Percentiles rank a stretch among this genome's conserved stretches.
Evolutionary conservation across 2,329 filamentous ascomycete genomes (phyloP).

Genomic region (Fusarium anguioides): DNA sequence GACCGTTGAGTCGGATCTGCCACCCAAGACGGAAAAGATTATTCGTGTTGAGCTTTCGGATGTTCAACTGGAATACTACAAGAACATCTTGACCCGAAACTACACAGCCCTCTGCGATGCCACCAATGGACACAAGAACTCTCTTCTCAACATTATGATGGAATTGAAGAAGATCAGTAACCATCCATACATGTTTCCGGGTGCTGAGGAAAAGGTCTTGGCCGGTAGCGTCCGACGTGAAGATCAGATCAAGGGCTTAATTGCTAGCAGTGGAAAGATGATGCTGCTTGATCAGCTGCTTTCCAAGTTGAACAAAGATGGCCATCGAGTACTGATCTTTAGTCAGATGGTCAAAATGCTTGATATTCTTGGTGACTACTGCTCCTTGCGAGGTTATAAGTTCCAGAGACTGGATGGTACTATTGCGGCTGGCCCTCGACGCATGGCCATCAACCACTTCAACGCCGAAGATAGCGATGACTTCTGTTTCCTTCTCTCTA

Average conservation of each 20-base stretch:
- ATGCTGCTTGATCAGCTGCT: constrained; percentile 97
- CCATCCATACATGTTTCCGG: constrained; percentile 97
- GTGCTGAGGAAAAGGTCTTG: constrained; percentile 89
- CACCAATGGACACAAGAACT: constrained; percentile 90
- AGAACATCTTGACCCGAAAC: constrained; percentile 97
- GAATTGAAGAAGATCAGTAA: constrained; percentile 99
- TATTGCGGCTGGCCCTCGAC: constrained; percentile 86
- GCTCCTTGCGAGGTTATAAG: constrained; percentile 91
- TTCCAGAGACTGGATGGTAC: constrained; percentile 97
- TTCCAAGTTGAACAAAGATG: constrained; percentile 90
- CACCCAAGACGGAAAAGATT: constrained; percentile 98
- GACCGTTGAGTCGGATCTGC: constrained; percentile 95
- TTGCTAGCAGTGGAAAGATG: constrained; percentile 99
- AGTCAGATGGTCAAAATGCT: constrained; percentile 99
- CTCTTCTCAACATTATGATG: constrained; percentile 98
- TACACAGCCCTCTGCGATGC: constrained; percentile 94
- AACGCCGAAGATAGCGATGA: constrained; percentile 96
- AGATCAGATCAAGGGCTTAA: constrained; percentile 90
- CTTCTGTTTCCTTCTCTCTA: constrained; percentile 96
- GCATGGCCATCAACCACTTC: constrained; percentile 97
- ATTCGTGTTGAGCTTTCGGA: constrained; percentile 97
- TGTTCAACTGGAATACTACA: constrained; percentile 97
- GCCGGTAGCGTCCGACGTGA: constrained; percentile 84
- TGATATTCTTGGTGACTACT: constrained; percentile 93
- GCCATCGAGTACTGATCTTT: constrained; percentile 96